Evolutionary conservation across 768 basidiomycete species (phyloP).

Genomic region (Podaxis pistillaris): DNA sequence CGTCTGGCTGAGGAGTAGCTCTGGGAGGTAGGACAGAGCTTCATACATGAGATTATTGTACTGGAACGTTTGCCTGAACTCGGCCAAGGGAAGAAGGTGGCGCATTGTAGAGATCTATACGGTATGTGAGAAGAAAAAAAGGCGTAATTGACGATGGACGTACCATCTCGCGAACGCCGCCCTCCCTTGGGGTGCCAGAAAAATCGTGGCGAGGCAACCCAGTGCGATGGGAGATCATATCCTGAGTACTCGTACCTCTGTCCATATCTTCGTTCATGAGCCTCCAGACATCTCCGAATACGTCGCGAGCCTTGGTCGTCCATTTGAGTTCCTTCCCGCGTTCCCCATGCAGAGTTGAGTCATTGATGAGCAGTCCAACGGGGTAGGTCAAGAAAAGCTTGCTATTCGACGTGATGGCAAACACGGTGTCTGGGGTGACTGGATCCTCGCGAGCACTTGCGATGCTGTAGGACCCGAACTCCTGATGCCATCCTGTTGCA

Average conservation of each 20-base stretch:
- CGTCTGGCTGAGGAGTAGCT: slow-evolving; percentile 35
- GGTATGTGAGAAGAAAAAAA: not conserved
- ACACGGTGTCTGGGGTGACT: slow-evolving; percentile 38
- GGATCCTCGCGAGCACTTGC: slow-evolving; percentile 32
- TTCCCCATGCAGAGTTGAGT: slow-evolving; percentile 30
- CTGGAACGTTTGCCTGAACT: slow-evolving; percentile 39
- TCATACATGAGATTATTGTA: slow-evolving; percentile 49
- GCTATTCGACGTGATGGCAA: slow-evolving; percentile 41
- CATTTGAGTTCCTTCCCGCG: slow-evolving; percentile 30
- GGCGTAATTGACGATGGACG: not conserved
- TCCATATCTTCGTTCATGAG: slow-evolving; percentile 35
- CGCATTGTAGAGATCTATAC: slow-evolving; percentile 34
- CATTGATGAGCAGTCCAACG: slow-evolving; percentile 35
- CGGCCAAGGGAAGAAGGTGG: slow-evolving; percentile 39
- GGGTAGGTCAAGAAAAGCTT: slow-evolving; percentile 38
- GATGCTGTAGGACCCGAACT: slow-evolving; percentile 35
- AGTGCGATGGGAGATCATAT: slow-evolving; percentile 42
- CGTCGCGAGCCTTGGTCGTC: slow-evolving; percentile 33
- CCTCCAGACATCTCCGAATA: slow-evolving; percentile 33
- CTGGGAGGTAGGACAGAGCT: slow-evolving; percentile 37
- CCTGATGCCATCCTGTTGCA: slow-evolving; percentile 31
- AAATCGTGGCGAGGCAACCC: slow-evolving; percentile 43
- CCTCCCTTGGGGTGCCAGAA: slow-evolving; percentile 25
- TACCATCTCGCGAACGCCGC: slow-evolving; percentile 36
- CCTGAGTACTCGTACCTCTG: slow-evolving; percentile 32